Conservation (phyloP, 176 grass and related monocot genomes). For the Raddia distichophylla region DNA sequence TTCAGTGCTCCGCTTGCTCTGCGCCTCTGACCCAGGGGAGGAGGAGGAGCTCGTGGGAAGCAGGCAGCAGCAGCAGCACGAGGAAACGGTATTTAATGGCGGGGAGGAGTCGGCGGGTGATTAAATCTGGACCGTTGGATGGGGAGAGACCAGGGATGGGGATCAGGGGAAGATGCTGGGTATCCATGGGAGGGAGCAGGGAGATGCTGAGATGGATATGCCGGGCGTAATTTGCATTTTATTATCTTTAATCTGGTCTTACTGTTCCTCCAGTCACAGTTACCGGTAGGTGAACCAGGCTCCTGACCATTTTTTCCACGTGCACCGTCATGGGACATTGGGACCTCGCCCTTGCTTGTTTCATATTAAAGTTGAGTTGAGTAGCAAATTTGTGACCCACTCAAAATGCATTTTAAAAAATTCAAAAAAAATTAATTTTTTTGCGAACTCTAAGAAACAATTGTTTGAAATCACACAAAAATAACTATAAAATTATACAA, state of each 20-base stretch:
- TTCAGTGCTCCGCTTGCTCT: conserved; percentile 23
- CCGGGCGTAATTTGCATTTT: not conserved
- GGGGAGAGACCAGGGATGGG: conserved; percentile 5
- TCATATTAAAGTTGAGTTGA: no score
- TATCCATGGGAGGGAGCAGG: conserved; percentile 5
- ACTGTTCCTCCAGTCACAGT: not conserved
- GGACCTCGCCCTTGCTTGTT: no score
- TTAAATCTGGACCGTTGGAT: conserved; percentile 42
- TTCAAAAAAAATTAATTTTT: no score
- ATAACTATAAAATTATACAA: no score
- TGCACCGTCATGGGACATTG: no score
- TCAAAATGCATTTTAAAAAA: no score
- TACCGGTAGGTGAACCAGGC: not conserved
- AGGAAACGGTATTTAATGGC: conserved; percentile 57
- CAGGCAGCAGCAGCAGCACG: no score
- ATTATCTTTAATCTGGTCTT: conserved; percentile 6
- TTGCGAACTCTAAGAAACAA: no score
- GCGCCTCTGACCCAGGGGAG: not conserved
- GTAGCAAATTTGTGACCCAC: no score
- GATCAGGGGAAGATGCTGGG: conserved; percentile 61
- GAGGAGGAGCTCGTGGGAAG: not conserved
- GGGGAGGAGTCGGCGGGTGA: not conserved
- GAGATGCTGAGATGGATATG: conserved; percentile 50
- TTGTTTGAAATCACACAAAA: no score
- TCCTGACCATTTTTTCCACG: not conserved